Percentiles rank a stretch among this genome's conserved stretches.
Conservation (phyloP, 176 grass and related monocot genomes). For the Oryza australiensis region DNA sequence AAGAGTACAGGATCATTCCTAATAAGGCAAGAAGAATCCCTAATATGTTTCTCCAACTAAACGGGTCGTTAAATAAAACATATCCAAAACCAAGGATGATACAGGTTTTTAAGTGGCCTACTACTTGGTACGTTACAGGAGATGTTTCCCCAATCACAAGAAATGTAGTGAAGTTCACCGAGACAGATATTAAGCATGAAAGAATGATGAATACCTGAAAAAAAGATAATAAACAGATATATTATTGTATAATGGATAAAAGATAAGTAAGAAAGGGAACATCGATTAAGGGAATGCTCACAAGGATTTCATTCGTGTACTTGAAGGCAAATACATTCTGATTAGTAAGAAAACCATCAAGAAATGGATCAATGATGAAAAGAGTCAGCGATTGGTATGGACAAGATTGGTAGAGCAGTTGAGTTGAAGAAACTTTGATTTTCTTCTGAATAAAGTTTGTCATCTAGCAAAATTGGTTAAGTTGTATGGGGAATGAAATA, state of each 20-base stretch:
- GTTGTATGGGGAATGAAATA: not conserved
- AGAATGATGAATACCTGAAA: constrained; percentile 56
- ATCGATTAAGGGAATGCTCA: constrained; percentile 24
- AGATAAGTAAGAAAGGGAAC: not conserved
- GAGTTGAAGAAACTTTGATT: constrained; percentile 69
- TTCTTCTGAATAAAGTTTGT: constrained; percentile 79
- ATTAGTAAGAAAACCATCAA: constrained; percentile 64
- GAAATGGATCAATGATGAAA: constrained; percentile 55
- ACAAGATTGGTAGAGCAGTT: constrained; percentile 64
- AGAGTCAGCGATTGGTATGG: constrained; percentile 70
- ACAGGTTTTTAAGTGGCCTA: constrained; percentile 71
- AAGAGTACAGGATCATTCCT: constrained; percentile 66
- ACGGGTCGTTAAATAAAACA: constrained; percentile 69
- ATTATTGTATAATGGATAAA: not conserved
- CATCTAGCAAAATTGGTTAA: constrained; percentile 60
- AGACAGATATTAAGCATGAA: constrained; percentile 69
- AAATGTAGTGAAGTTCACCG: constrained; percentile 73
- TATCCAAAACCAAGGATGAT: constrained; percentile 68
- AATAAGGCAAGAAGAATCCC: constrained; percentile 62
- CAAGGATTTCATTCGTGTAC: constrained; percentile 57
- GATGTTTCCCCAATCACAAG: constrained; percentile 75
- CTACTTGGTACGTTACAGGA: constrained; percentile 68
- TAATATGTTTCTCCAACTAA: constrained; percentile 65
- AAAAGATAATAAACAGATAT: constrained; percentile 30
- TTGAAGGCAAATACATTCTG: constrained; percentile 65